Evolutionary conservation across 208 protist species (phyloP).

Genomic region (Acanthamoeba sp.): DNA sequence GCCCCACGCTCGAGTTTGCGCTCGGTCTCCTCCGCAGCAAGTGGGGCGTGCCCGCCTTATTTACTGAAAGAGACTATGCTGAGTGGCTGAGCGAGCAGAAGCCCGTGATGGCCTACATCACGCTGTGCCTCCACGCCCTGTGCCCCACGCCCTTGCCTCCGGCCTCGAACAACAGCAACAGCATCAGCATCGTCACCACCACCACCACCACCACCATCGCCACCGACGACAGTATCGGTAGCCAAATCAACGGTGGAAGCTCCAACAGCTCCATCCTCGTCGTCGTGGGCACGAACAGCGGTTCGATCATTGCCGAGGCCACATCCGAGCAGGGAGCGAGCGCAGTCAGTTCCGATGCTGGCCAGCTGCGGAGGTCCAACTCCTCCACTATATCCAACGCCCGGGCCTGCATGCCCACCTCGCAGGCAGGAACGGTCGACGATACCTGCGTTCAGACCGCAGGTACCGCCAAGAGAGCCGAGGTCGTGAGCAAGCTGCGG

Average conservation of each 20-base stretch:
- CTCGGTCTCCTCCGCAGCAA: neutral
- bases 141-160: neutral
- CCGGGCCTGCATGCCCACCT: too few relatives aligned
- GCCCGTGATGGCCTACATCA: neutral
- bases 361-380: neutral
- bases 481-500: neutral
- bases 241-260: too few relatives aligned
- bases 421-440: too few relatives aligned
- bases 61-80: neutral
- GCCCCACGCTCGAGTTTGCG: neutral
- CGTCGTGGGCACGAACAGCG: neutral
- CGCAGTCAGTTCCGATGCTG: neutral
- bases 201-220: too few relatives aligned
- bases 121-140: conserved; percentile 6
- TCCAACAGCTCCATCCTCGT: neutral
- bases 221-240: too few relatives aligned
- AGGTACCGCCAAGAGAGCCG: too few relatives aligned
- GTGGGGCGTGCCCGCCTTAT: conserved; percentile 8
- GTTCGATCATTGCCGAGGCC: too few relatives aligned
- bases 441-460: too few relatives aligned
- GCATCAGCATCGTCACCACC: neutral
- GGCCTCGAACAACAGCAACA: neutral
- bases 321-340: too few relatives aligned
- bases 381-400: too few relatives aligned
- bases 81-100: neutral